Conservation (phyloP, 2,329 filamentous ascomycete species). For the Colletotrichum godetiae region DNA sequence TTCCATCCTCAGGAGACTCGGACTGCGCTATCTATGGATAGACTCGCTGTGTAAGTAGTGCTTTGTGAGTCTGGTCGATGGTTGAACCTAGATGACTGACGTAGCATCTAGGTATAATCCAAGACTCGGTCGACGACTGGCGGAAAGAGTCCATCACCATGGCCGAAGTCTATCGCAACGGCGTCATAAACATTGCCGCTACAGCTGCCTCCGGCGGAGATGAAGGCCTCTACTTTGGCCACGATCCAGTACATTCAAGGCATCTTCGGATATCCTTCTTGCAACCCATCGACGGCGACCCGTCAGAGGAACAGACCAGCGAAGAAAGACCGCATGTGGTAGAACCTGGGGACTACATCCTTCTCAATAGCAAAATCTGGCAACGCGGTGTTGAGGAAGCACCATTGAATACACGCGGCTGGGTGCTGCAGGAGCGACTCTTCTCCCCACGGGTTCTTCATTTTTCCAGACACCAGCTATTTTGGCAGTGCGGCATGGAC, state of each 20-base stretch:
- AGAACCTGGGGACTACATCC: not conserved
- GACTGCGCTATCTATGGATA: conserved; percentile 20
- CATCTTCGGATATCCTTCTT: not conserved
- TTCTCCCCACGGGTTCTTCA: conserved; percentile 37
- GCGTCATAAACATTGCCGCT: not conserved
- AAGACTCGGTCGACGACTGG: not conserved
- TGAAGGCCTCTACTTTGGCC: not conserved
- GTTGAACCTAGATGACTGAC: not conserved
- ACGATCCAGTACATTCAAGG: not conserved
- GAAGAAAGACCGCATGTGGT: not conserved
- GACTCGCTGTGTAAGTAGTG: conserved; percentile 17
- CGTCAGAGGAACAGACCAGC: not conserved
- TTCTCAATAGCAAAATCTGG: not conserved
- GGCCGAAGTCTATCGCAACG: not conserved
- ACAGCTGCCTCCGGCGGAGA: not conserved
- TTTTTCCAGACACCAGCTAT: conserved; percentile 33
- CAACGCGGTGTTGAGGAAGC: not conserved
- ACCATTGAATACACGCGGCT: conserved; percentile 36
- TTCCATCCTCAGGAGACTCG: not conserved
- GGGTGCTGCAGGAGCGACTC: conserved; percentile 40
- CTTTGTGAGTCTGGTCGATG: not conserved
- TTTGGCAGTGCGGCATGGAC: conserved; percentile 35
- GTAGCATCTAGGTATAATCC: not conserved
- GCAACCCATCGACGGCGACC: not conserved
- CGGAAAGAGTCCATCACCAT: not conserved